Base-by-base conservation (phyloP, 345 rosid species). In the Clarkia xantiana region DNA sequence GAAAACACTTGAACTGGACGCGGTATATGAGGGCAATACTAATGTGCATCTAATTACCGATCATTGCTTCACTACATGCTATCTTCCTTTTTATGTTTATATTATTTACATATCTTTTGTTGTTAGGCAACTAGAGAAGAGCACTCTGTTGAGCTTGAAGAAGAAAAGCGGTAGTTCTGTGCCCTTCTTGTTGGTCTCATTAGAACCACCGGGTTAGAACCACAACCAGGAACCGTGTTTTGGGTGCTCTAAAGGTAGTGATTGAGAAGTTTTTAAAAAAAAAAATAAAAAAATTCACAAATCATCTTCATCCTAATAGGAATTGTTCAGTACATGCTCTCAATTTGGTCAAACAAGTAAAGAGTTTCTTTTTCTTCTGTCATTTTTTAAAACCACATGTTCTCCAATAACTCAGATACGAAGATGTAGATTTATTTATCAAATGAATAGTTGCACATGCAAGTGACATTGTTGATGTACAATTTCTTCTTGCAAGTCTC, bases 91-190 rank as follows among this genome's bases (percentile, higher is more conserved):
- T 1, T 40, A 14, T 44, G n/a, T 18, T 16, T 25, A 18, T 42
- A 19, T 17, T 14, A n/a, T 13, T 38, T 20, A 16, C 22, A n/a
- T 3, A n/a, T 22, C 12, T 1, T 18, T n/a, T n/a, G 14, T 14
- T 61, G 40, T 49, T 55, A 82, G 95, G 95, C 88, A 15, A 73
- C 81, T 25, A 91, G 95, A n/a, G 95, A 79, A 71, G 93, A 85
- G 54, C 82, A 25, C 60, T 75, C 87, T 17, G 85, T 85, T 8
- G 95, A 85, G 47, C 91, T 81, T 29, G 61, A 70, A 45, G 90
- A 76, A 8, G 70, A 20, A 64, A 72, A 82, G 57, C 69, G 90
- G 77, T 86, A 85, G 18, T 81, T 81, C 69, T 81, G 81, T 44
- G 86, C 86, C 62, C 81, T 78, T 41, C 90, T 81, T 74, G 90